A percentile compares a stretch with the other conserved stretches of the same genome.
These are phyloP conservation scores for Xenosphaeropsis pyriputrescens DNA, from an alignment of 2,329 filamentous ascomycete genomes.

Conservation along the genomic window DNA sequence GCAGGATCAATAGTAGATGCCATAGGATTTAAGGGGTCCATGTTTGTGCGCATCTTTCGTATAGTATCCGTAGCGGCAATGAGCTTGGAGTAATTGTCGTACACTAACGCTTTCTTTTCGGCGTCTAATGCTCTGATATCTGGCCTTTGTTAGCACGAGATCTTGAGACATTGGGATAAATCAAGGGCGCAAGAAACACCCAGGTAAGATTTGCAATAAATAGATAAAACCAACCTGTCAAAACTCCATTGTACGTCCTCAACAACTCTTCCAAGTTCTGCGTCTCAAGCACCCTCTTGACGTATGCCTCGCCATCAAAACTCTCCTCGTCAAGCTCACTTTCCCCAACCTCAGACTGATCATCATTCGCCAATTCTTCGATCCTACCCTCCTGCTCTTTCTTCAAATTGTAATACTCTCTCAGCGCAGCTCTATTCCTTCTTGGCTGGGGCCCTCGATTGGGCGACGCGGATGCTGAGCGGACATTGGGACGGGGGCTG, in stretches of 20 bases:
- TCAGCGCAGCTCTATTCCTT: constrained; percentile 66
- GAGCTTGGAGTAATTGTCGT: constrained; percentile 96
- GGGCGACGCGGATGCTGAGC: constrained; percentile 44
- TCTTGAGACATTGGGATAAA: too few relatives aligned
- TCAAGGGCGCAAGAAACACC: not conserved
- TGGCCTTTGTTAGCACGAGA: constrained; percentile 11
- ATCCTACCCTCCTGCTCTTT: constrained; percentile 13
- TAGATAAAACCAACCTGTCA: constrained; percentile 34
- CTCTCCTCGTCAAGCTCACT: constrained; percentile 59
- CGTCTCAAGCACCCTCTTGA: constrained; percentile 43
- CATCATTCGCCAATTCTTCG: constrained; percentile 22
- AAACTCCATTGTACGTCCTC: constrained; percentile 52
- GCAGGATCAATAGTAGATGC: constrained; percentile 59
- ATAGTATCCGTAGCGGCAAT: constrained; percentile 97
- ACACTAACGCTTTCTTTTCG: constrained; percentile 92
- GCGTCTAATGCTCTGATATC: constrained; percentile 87
- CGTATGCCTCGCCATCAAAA: constrained; percentile 61
- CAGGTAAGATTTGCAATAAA: not conserved
- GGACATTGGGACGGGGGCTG: constrained; percentile 21
- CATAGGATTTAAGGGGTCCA: constrained; percentile 63
- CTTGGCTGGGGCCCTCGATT: constrained; percentile 20
- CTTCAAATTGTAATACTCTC: constrained; percentile 88
- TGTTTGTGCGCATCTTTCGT: constrained; percentile 68
- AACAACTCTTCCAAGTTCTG: constrained; percentile 55
- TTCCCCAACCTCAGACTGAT: constrained; percentile 36